Evolutionary conservation across 116 monocot genomes (phyloP).

Genomic region (Iris pallida): DNA sequence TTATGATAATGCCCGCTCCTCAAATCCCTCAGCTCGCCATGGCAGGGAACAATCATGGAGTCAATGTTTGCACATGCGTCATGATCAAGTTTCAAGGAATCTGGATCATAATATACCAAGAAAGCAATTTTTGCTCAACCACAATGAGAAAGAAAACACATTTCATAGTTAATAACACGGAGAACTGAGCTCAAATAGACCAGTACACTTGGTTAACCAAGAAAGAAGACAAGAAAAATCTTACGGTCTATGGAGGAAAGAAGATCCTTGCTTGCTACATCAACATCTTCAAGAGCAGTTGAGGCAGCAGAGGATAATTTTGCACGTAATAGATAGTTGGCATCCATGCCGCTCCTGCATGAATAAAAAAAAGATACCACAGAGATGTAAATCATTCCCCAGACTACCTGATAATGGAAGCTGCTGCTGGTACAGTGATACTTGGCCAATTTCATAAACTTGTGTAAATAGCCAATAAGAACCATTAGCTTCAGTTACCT

Average conservation of each 20-base stretch:
- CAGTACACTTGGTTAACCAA: not conserved
- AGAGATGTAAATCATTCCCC: too few relatives aligned
- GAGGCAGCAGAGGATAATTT: slow-evolving; percentile 46
- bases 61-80: slow-evolving; percentile 49
- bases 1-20: slow-evolving; percentile 44
- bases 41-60: slow-evolving; percentile 33
- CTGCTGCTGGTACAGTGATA: slow-evolving; percentile 3
- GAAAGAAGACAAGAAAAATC: not conserved
- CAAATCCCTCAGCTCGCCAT: slow-evolving; percentile 34
- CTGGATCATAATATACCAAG: slow-evolving; percentile 16
- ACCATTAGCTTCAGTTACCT: slow-evolving; percentile 26
- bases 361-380: not conserved
- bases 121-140: not conserved
- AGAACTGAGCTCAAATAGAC: not conserved
- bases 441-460: not conserved
- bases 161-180: not conserved
- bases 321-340: slow-evolving; percentile 34
- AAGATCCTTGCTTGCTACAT: slow-evolving; percentile 43
- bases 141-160: not conserved
- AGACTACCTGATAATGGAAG: too few relatives aligned
- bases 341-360: slow-evolving; percentile 49
- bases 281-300: slow-evolving; percentile 41
- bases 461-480: not conserved
- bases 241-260: slow-evolving; percentile 72
- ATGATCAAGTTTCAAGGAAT: slow-evolving; percentile 54